phyloP scores from a whole-genome alignment of 345 rosid genomes.

The Melastoma malabathricum region DNA sequence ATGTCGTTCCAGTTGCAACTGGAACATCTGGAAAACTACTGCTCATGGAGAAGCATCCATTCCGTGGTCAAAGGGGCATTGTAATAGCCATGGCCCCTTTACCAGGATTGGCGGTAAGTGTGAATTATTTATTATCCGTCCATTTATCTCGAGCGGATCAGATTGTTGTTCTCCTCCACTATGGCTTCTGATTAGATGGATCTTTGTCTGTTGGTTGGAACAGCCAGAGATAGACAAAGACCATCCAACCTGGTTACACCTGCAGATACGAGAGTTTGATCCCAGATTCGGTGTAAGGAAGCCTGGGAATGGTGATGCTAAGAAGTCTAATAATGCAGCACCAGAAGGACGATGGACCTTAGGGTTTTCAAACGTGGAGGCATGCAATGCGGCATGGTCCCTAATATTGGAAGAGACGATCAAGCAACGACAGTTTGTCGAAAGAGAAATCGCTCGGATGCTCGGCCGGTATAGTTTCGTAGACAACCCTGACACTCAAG shows the following conservation, averaged over 20 bases:
- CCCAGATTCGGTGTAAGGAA: slow-evolving; percentile 21
- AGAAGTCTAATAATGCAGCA: slow-evolving; percentile 12
- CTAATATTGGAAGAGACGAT: slow-evolving; percentile 27
- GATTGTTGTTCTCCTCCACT: too few species aligned
- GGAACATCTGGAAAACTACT: slow-evolving; percentile 44
- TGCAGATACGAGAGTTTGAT: slow-evolving; percentile 41
- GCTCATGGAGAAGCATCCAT: slow-evolving; percentile 63
- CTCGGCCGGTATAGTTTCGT: slow-evolving; percentile 14
- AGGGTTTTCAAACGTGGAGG: slow-evolving; percentile 34
- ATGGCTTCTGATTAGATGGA: background rate
- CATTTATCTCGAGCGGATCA: background rate
- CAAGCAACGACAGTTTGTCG: slow-evolving; percentile 31
- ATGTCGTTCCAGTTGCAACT: slow-evolving; percentile 25
- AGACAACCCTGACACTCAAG: slow-evolving; percentile 11
- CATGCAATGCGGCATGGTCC: slow-evolving; percentile 32
- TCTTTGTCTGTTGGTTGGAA: slow-evolving; percentile 6
- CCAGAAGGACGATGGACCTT: slow-evolving; percentile 50
- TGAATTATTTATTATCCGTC: background rate
- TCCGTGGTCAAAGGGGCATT: slow-evolving; percentile 37
- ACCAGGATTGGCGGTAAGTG: slow-evolving; percentile 42
- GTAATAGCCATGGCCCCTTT: slow-evolving; percentile 54
- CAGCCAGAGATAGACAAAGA: slow-evolving; percentile 48
- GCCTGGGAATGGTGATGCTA: slow-evolving; percentile 10
- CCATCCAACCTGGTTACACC: slow-evolving; percentile 49
- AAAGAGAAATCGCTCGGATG: slow-evolving; percentile 20